Conservation (phyloP, 495 filamentous ascomycete species). For the Evernia prunastri region DNA sequence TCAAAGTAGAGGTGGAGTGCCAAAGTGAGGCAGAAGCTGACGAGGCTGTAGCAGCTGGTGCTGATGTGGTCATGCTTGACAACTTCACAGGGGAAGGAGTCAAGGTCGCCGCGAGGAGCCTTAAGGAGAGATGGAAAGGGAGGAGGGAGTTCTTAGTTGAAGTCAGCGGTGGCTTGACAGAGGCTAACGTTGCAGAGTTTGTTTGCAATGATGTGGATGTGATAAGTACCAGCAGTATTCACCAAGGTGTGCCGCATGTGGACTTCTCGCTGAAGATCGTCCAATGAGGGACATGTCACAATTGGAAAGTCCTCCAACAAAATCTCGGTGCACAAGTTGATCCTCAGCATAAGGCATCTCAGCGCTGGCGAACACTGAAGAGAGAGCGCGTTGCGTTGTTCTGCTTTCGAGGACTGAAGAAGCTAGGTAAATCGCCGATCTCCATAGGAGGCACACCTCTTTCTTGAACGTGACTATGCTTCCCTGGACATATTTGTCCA, state of each 20-base stretch:
- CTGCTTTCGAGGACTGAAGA: neutral
- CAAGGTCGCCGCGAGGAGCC: conserved; percentile 55
- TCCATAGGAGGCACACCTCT: neutral
- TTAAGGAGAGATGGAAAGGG: conserved; percentile 55
- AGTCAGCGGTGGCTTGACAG: conserved; percentile 84
- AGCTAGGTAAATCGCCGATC: conserved; percentile 1
- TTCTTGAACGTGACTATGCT: neutral
- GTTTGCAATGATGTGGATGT: conserved; percentile 88
- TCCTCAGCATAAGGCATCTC: neutral
- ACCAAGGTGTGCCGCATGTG: conserved; percentile 87
- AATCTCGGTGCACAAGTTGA: neutral
- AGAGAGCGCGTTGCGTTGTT: neutral
- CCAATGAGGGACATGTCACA: neutral
- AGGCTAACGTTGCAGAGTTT: conserved; percentile 73
- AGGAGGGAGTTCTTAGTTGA: conserved; percentile 65
- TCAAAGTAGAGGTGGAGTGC: conserved; percentile 96
- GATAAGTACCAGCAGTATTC: conserved; percentile 89
- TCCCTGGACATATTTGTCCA: neutral
- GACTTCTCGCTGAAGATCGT: conserved; percentile 93
- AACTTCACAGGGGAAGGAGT: conserved; percentile 80
- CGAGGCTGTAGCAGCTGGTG: conserved; percentile 82
- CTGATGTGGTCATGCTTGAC: conserved; percentile 95
- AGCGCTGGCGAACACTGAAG: neutral
- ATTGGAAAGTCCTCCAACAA: neutral
- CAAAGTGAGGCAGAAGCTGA: conserved; percentile 80